Percentiles rank a stretch among this genome's conserved stretches.
Evolutionary conservation across 441 rosid genomes (phyloP).

Genomic region (Croton setiger): DNA sequence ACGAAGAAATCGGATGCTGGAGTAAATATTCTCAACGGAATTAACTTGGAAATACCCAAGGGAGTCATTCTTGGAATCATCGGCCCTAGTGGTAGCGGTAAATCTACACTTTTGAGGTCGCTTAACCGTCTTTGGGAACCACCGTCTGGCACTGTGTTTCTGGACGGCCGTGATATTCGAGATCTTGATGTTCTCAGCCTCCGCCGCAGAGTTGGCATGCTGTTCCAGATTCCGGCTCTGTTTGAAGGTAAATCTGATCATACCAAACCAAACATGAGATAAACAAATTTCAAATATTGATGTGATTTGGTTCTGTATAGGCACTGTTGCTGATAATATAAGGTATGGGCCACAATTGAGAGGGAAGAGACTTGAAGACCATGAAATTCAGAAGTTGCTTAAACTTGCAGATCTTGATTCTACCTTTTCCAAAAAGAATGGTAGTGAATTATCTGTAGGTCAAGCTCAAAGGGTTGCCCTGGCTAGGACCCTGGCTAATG

Average conservation of each 20-base stretch:
- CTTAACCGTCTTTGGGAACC: slow-evolving; percentile 93
- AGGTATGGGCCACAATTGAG: slow-evolving; percentile 73
- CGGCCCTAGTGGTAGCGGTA: slow-evolving; percentile 96
- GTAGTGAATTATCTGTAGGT: slow-evolving; percentile 71
- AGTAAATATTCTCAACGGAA: slow-evolving; percentile 40
- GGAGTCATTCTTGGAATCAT: slow-evolving; percentile 74
- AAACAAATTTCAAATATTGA: too few species aligned
- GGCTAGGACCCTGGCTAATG: slow-evolving; percentile 82
- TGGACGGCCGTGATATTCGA: slow-evolving; percentile 62
- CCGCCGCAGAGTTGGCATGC: slow-evolving; percentile 94
- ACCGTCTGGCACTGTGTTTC: slow-evolving; percentile 51
- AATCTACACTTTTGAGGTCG: slow-evolving; percentile 72
- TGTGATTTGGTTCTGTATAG: slow-evolving; percentile 28
- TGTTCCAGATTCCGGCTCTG: slow-evolving; percentile 85
- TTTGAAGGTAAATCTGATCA: slow-evolving; percentile 48
- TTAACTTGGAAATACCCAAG: slow-evolving; percentile 48
- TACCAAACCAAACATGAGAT: too few species aligned
- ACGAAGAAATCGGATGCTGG: slow-evolving; percentile 49
- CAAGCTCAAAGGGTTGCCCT: slow-evolving; percentile 94
- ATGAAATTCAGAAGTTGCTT: slow-evolving; percentile 53
- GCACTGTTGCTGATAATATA: slow-evolving; percentile 76
- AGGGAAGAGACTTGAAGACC: slow-evolving; percentile 55
- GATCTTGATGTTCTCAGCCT: slow-evolving; percentile 64
- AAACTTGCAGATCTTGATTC: slow-evolving; percentile 73
- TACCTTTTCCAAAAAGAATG: slow-evolving; percentile 47